Evolutionary conservation across 1,139 yeast genomes (phyloP).

Genomic region (Scheffersomyces titani): DNA sequence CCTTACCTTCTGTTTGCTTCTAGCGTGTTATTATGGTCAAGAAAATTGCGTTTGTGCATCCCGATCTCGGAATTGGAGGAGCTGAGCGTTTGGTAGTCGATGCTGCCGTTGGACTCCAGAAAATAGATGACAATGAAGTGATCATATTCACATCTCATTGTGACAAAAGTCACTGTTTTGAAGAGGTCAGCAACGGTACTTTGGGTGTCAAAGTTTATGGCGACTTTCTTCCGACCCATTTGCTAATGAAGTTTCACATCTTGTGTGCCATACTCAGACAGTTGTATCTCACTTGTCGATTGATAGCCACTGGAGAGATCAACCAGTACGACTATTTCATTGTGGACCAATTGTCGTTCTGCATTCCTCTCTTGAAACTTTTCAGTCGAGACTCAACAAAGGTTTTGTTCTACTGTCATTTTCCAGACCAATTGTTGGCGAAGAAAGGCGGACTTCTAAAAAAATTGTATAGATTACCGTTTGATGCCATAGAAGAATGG

Average conservation of each 20-base stretch:
- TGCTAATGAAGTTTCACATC: conserved; percentile 70
- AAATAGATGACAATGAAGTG: conserved; percentile 59
- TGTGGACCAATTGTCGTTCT: conserved; percentile 85
- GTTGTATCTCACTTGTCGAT: conserved; percentile 55
- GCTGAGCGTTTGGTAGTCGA: conserved; percentile 96
- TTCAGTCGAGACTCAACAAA: conserved; percentile 44
- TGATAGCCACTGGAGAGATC: conserved; percentile 54
- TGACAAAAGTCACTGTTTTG: conserved; percentile 83
- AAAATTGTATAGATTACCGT: conserved; percentile 72
- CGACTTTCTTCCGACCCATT: conserved; percentile 73
- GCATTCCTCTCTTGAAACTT: conserved; percentile 71
- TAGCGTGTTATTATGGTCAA: neutral
- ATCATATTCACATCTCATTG: conserved; percentile 86
- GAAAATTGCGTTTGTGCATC: conserved; percentile 85
- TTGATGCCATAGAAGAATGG: conserved; percentile 79
- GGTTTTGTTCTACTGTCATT: conserved; percentile 88
- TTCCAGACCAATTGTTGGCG: conserved; percentile 86
- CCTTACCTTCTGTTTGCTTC: neutral
- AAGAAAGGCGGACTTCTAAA: conserved; percentile 57
- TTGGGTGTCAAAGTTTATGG: conserved; percentile 75
- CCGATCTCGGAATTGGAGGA: conserved; percentile 95
- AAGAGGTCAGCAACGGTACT: conserved; percentile 65
- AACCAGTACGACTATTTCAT: conserved; percentile 66
- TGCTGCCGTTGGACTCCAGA: conserved; percentile 86
- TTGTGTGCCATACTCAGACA: conserved; percentile 86